phyloP scores from a whole-genome alignment of 2,329 filamentous ascomycete species.

The Nannizziopsis arthrosporioides region DNA sequence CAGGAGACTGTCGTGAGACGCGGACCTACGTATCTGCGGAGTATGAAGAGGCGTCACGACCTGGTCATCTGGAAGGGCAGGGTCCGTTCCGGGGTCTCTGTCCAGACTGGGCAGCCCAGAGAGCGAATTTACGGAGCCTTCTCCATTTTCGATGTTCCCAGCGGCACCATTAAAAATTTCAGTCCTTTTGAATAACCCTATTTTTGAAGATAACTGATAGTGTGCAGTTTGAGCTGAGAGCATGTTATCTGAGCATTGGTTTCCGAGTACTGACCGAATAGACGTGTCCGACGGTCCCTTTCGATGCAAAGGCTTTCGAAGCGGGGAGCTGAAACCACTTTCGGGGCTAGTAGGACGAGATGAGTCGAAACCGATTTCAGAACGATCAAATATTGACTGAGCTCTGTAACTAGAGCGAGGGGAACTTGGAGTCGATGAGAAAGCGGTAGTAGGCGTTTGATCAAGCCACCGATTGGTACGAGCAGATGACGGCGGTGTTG shows the following conservation, averaged over 20 bases:
- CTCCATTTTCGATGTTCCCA: background rate
- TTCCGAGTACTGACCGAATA: conserved; percentile 25
- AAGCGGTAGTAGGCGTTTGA: conserved; percentile 46
- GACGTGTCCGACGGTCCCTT: conserved; percentile 50
- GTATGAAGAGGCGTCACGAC: conserved; percentile 2
- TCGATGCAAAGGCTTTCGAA: conserved; percentile 50
- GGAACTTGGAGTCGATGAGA: conserved; percentile 69
- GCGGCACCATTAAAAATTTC: background rate
- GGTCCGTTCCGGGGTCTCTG: conserved; percentile 25
- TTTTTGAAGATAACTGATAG: background rate
- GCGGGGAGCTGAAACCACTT: conserved; percentile 53
- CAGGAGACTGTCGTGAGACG: conserved; percentile 80
- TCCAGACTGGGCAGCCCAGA: conserved; percentile 30
- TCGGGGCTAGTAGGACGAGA: conserved; percentile 73
- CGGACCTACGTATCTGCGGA: conserved; percentile 21
- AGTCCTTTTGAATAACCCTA: background rate
- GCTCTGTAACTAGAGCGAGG: conserved; percentile 61
- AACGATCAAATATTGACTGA: conserved; percentile 66
- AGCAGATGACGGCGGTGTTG: conserved; percentile 40
- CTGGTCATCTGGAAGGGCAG: conserved; percentile 1
- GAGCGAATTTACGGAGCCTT: background rate
- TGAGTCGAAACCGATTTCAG: conserved; percentile 51
- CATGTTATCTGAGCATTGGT: conserved; percentile 2
- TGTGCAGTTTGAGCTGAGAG: background rate
- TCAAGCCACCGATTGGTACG: conserved; percentile 51